Conservation (phyloP, 331 rosid species). For the Telfairia occidentalis region DNA sequence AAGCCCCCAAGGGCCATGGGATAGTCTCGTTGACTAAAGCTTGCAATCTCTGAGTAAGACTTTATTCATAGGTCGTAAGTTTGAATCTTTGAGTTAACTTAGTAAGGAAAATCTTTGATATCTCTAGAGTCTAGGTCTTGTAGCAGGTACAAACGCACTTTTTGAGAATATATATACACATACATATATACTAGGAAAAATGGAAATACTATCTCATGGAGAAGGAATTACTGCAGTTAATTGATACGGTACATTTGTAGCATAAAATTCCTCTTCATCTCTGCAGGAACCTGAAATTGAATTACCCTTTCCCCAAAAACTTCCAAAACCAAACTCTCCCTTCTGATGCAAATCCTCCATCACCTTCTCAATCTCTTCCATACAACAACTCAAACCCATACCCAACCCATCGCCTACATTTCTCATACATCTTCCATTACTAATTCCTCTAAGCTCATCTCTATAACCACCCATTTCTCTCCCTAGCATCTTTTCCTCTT, state of each 20-base stretch:
- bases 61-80: too few species aligned
- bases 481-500: slow-evolving; percentile 15
- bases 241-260: slow-evolving; percentile 26
- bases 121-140: too few species aligned
- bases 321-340: slow-evolving; percentile 78
- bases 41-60: too few species aligned
- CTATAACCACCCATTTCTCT: background rate
- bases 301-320: slow-evolving; percentile 47
- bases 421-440: slow-evolving; percentile 15
- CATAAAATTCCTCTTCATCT: slow-evolving; percentile 7
- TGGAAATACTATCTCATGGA: background rate
- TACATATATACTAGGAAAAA: too few species aligned
- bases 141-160: too few species aligned
- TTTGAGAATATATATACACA: too few species aligned
- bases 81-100: too few species aligned
- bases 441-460: slow-evolving; percentile 13
- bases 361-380: slow-evolving; percentile 65
- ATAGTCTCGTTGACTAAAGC: too few species aligned
- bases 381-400: slow-evolving; percentile 27
- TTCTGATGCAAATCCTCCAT: slow-evolving; percentile 43
- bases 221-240: slow-evolving; percentile 27
- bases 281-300: background rate
- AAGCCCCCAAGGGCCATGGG: too few species aligned
- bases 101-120: too few species aligned
- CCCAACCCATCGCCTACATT: slow-evolving; percentile 10